These are phyloP conservation scores for Xylaria nigripes DNA, from an alignment of 495 filamentous ascomycete species.

Conservation along the genomic window DNA sequence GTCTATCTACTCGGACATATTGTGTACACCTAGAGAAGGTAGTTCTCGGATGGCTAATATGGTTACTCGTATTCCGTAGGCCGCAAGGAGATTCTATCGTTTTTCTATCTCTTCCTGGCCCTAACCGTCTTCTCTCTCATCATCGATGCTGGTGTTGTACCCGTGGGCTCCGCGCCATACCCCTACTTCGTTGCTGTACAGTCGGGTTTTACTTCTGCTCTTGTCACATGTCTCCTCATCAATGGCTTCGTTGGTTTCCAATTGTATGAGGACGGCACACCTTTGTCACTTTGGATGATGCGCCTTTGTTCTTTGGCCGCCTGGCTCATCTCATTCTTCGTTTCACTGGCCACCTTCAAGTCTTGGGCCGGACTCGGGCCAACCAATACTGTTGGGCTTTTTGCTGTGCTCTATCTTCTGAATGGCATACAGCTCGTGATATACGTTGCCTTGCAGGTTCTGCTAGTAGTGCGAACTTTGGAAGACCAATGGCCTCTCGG, in stretches of 20 bases:
- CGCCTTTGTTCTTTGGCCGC: conserved; percentile 67
- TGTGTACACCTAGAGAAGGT: neutral
- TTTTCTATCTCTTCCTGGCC: conserved; percentile 95
- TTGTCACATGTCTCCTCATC: conserved; percentile 83
- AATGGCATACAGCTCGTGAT: conserved; percentile 79
- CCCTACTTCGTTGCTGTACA: conserved; percentile 90
- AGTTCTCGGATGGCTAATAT: conserved; percentile 17
- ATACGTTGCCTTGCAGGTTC: conserved; percentile 79
- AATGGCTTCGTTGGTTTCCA: conserved; percentile 99
- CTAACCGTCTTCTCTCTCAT: conserved; percentile 82
- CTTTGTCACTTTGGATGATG: conserved; percentile 87
- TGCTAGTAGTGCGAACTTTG: conserved; percentile 83
- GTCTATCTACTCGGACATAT: conserved; percentile 27
- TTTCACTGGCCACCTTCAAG: conserved; percentile 89
- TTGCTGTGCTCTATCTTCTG: conserved; percentile 85
- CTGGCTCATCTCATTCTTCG: conserved; percentile 79
- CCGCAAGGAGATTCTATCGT: conserved; percentile 93
- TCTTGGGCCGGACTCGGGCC: conserved; percentile 80
- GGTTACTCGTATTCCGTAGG: conserved; percentile 44
- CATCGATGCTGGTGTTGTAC: conserved; percentile 88
- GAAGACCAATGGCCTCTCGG: conserved; percentile 94
- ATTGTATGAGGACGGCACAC: conserved; percentile 97
- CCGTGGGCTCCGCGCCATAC: conserved; percentile 68
- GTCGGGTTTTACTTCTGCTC: conserved; percentile 78
- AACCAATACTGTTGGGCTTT: conserved; percentile 77